Conservation (phyloP, 768 basidiomycete genomes). For the Kwoniella bestiolae region DNA sequence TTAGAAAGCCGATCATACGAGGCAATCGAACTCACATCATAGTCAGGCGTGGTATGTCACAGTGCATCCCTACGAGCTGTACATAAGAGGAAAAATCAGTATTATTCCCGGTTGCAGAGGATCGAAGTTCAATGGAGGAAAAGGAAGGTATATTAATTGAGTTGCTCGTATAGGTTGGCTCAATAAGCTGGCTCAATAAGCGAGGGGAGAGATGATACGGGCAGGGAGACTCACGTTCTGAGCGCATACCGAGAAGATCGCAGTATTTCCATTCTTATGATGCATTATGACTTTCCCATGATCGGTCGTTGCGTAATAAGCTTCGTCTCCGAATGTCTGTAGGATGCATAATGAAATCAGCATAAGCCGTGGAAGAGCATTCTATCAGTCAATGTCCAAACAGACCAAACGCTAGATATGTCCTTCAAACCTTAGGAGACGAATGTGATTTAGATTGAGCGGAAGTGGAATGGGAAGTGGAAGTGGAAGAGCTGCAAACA, state of each 20-base stretch:
- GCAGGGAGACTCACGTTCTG: slow-evolving; percentile 31
- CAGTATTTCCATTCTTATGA: slow-evolving; percentile 19
- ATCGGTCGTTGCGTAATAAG: slow-evolving; percentile 41
- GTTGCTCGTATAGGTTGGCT: too few species aligned
- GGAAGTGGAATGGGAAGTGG: neutral
- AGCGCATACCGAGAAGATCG: slow-evolving; percentile 27
- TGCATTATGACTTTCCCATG: slow-evolving; percentile 41
- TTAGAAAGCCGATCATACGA: too few species aligned
- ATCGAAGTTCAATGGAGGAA: neutral
- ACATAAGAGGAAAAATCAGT: slow-evolving; percentile 7
- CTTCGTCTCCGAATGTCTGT: slow-evolving; percentile 23
- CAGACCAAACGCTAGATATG: neutral
- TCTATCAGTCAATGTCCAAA: too few species aligned
- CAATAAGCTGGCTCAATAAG: too few species aligned
- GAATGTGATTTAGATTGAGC: neutral
- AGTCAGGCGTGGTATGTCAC: slow-evolving; percentile 36
- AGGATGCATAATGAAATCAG: neutral
- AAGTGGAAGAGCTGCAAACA: neutral
- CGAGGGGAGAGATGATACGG: too few species aligned
- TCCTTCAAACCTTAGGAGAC: neutral
- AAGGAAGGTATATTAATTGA: too few species aligned
- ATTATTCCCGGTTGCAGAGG: neutral
- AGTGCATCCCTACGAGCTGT: slow-evolving; percentile 42
- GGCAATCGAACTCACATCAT: slow-evolving; percentile 32
- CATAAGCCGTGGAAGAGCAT: too few species aligned